Base-by-base conservation (phyloP, 495 filamentous ascomycete genomes). In the Tuber aestivum region DNA sequence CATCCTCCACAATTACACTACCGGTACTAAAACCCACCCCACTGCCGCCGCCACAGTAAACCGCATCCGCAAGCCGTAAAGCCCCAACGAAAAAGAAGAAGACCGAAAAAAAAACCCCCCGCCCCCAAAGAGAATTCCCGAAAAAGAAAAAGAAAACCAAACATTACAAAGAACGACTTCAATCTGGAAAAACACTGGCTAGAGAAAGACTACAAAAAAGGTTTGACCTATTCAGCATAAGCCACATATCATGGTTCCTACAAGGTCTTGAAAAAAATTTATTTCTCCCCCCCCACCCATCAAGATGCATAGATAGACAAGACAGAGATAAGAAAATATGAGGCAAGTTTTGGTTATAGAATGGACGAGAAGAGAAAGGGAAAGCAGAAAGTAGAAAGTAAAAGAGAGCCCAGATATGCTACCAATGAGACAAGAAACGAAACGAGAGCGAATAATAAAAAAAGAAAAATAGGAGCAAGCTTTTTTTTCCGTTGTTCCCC, bases 1-100 rank as follows among this genome's bases (percentile, higher is more conserved):
- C 69, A 41, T 56, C 77, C 12, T 69, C 69, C 69, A 75, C 56
- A 74, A 77, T 78, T 32, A 68, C 78, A 79, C 48, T 37, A n/a
- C n/a, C n/a, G n/a, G n/a, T n/a, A 70, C 70, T 70, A 32, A 38
- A 20, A 37, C 32, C 72, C 70, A 32, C 48, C 65, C 38, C 37
- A 42, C 35, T 16, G 41, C 56, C 12, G 5, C 27, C 56, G 4
- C 56, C 27, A 35, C 32, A 20, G 56, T 27, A 27, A 35, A 16
- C 56, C 56, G 4, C 27, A 32, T 27, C 32, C 56, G 14, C 56
- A 65, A 65, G 16, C 27, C 12, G 50, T 8, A 65, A 32, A 32
- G 32, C 32, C 27, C 6, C 56, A 35, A 35, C 4, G 56, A 35
- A 65, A 65, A 65, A 18, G 6, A 2, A 35, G 8, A 56, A 23